These are phyloP conservation scores for Thinopyrum obtusiflorum DNA, from an alignment of 202 grass and related monocot genomes.

Conservation along the genomic window DNA sequence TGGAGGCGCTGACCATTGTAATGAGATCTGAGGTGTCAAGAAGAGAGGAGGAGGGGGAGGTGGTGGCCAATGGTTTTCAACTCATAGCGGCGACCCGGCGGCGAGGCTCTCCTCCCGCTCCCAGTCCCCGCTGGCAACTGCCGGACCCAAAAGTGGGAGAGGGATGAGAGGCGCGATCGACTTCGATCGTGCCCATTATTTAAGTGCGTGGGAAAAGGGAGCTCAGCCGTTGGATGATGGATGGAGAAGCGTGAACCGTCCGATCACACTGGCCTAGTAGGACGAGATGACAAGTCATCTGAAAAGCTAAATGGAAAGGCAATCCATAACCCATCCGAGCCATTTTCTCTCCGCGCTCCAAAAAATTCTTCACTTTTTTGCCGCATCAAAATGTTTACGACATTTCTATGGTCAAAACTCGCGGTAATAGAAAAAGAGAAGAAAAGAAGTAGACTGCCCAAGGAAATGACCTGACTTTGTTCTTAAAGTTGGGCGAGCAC, in stretches of 20 bases:
- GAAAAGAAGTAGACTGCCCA: not conserved
- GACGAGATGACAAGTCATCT: not conserved
- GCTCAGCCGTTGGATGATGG: slow-evolving; percentile 1
- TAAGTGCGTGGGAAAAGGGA: not conserved
- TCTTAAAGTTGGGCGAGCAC: not conserved
- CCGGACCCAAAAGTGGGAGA: not conserved
- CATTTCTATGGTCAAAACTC: not conserved
- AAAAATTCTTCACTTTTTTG: not conserved
- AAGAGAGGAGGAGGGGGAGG: not conserved
- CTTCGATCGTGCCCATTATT: not conserved
- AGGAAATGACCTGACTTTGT: not conserved
- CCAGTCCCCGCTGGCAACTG: slow-evolving; percentile 7
- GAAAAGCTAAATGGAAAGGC: not conserved
- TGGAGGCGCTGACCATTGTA: slow-evolving; percentile 67
- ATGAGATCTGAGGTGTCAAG: slow-evolving; percentile 7
- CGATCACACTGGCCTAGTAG: not conserved
- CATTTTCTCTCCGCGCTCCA: not conserved
- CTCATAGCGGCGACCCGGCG: slow-evolving; percentile 16
- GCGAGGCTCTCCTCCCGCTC: slow-evolving; percentile 2
- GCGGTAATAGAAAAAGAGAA: not conserved
- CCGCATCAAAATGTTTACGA: not conserved
- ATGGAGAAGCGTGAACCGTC: not conserved
- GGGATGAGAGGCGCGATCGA: not conserved
- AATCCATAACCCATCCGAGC: not conserved
- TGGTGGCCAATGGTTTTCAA: slow-evolving; percentile 5